These are phyloP conservation scores for Pseudonectria foliicola DNA, from an alignment of 2,329 filamentous ascomycete genomes.

Conservation along the genomic window DNA sequence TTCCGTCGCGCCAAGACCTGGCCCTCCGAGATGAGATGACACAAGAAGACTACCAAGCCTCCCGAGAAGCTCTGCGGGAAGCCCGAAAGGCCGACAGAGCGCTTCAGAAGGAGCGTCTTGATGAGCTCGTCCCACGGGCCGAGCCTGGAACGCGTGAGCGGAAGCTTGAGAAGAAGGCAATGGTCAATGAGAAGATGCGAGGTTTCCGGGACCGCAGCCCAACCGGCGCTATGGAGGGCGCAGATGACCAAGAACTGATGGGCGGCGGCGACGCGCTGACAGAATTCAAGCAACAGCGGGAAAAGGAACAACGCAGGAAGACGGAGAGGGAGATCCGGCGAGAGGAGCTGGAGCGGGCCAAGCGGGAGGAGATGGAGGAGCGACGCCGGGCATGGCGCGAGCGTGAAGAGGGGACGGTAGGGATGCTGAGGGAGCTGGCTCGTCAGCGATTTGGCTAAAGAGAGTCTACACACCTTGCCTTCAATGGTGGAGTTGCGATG, in stretches of 20 bases:
- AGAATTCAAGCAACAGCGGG: constrained; percentile 62
- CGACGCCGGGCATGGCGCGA: constrained; percentile 59
- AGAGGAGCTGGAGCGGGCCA: constrained; percentile 72
- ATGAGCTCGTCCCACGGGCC: constrained; percentile 76
- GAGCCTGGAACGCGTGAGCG: constrained; percentile 78
- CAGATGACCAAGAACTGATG: constrained; percentile 70
- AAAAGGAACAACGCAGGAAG: constrained; percentile 63
- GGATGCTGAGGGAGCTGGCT: constrained; percentile 71
- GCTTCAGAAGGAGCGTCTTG: constrained; percentile 62
- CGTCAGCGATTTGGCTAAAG: constrained; percentile 65
- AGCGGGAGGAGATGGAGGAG: constrained; percentile 73
- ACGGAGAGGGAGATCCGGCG: constrained; percentile 75
- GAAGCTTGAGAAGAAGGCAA: constrained; percentile 75
- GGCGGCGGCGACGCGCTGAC: constrained; percentile 59
- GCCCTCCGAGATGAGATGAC: constrained; percentile 47
- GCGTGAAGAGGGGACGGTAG: constrained; percentile 80
- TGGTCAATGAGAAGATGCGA: constrained; percentile 64
- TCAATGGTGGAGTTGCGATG: background rate
- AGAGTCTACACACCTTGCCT: background rate
- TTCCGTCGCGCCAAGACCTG: constrained; percentile 70
- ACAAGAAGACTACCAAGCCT: constrained; percentile 42
- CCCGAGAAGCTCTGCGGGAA: constrained; percentile 49
- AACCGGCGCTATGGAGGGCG: constrained; percentile 35
- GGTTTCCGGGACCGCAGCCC: constrained; percentile 65
- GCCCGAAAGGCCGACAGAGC: constrained; percentile 59